Base-by-base conservation (phyloP, 2,329 filamentous ascomycete genomes). In the Akanthomyces uredinophilus region DNA sequence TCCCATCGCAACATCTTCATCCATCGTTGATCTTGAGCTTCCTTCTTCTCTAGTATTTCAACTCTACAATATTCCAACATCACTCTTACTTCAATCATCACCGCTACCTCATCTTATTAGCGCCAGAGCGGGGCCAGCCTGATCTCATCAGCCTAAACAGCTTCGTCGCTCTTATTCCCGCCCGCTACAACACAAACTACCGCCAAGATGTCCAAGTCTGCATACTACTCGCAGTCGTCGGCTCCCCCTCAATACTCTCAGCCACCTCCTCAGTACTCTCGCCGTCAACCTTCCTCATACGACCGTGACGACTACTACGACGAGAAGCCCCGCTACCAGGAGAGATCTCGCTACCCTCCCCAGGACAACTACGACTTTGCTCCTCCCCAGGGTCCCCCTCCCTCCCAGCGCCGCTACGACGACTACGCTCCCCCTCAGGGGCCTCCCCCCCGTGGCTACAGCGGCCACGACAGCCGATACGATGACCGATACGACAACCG, bases 191-290 rank as follows among this genome's bases (percentile, higher is more conserved):
- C 22, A 32, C 22, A 47, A 22, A 22, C 43, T 27, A 27, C n/a
- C 20, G 41, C 44, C 41, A 50, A 49, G 41, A 61, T 61, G 59
- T 55, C 51, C 59, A 61, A 61, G 59, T 49, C 59, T 47, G 51
- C 59, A 32, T 61, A 61, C 51, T 55, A 49, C 44, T 24, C 43
- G 51, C 59, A 61, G 51, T 51, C 51, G 6, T 44, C 59, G 49
- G 51, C 59, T 50, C 51, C 59, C 24, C 59, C 59, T 55, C 51
- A 61, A 14, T 61, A 61, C 51, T 61, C 59, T 5, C 59, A 61
- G 35, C 51, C 59, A 14, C 59, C 59, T 56, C 59, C 59, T 50
- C 51, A 61, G 27, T 61, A 61, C 44, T 61, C 51, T 43, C 50
- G 51, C 35, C 51, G 35, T 11, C 51, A 61, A n/a, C 50, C 58